phyloP scores from a whole-genome alignment of 2,329 filamentous ascomycete genomes.

The Cytospora schulzeri region DNA sequence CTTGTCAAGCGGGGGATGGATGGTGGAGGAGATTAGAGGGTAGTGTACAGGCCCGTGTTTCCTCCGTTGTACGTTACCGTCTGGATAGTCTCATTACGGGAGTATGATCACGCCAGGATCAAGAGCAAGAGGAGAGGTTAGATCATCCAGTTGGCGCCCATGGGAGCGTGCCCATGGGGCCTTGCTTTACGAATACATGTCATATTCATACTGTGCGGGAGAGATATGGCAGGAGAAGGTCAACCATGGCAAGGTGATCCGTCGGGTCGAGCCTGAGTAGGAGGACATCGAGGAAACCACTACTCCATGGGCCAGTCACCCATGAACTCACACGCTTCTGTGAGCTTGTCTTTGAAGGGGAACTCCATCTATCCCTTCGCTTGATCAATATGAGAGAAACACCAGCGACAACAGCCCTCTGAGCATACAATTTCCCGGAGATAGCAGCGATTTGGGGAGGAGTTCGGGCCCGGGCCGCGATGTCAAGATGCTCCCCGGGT shows the following conservation, averaged over 20 bases:
- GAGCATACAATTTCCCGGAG: not conserved
- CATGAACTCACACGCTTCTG: not conserved
- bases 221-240: too few relatives aligned
- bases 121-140: too few relatives aligned
- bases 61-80: not conserved
- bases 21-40: not conserved
- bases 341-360: not conserved
- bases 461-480: not conserved
- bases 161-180: too few relatives aligned
- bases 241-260: too few relatives aligned
- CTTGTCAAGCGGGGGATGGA: not conserved
- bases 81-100: too few relatives aligned
- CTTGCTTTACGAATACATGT: too few relatives aligned
- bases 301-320: not conserved
- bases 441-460: not conserved
- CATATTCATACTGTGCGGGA: too few relatives aligned
- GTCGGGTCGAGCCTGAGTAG: too few relatives aligned
- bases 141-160: too few relatives aligned
- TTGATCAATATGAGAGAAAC: not conserved
- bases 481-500: not conserved
- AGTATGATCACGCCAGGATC: too few relatives aligned
- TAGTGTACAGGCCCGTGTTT: not conserved
- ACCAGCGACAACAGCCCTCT: not conserved
- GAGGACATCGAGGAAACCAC: too few relatives aligned
- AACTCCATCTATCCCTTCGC: not conserved